Evolutionary conservation across 306 rosid species (phyloP).

Genomic region (Mimosa pudica): DNA sequence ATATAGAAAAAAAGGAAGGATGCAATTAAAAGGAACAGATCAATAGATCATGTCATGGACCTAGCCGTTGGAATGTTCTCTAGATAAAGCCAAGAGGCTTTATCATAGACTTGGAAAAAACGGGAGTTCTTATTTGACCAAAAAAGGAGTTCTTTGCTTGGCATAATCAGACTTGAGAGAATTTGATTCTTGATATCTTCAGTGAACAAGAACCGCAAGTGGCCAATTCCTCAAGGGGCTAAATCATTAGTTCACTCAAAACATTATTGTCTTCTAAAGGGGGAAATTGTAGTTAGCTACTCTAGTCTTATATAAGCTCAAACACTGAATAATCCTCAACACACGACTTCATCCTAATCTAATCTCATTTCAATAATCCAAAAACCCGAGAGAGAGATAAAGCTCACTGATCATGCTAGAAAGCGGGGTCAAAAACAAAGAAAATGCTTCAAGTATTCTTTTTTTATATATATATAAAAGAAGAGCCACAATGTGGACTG

Average conservation of each 20-base stretch:
- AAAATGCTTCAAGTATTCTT: background rate
- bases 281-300: background rate
- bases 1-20: conserved; percentile 5
- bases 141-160: conserved; percentile 17
- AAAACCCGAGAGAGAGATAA: background rate
- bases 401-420: background rate
- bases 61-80: conserved; percentile 14
- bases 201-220: conserved; percentile 3
- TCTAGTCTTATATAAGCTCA: background rate
- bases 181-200: background rate
- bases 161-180: conserved; percentile 2
- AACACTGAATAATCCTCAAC: background rate
- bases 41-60: background rate
- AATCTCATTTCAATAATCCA: background rate
- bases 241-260: background rate
- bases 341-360: background rate
- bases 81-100: background rate
- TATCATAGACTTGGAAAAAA: too few species aligned
- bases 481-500: background rate
- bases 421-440: background rate
- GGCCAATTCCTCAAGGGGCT: conserved; percentile 1
- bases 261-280: background rate
- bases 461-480: too few species aligned
- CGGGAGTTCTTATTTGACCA: background rate
- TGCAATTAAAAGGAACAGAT: background rate